Percentiles rank a stretch among this genome's conserved stretches.
phyloP scores from a whole-genome alignment of 768 basidiomycete species.

The Amanita phalloides region DNA sequence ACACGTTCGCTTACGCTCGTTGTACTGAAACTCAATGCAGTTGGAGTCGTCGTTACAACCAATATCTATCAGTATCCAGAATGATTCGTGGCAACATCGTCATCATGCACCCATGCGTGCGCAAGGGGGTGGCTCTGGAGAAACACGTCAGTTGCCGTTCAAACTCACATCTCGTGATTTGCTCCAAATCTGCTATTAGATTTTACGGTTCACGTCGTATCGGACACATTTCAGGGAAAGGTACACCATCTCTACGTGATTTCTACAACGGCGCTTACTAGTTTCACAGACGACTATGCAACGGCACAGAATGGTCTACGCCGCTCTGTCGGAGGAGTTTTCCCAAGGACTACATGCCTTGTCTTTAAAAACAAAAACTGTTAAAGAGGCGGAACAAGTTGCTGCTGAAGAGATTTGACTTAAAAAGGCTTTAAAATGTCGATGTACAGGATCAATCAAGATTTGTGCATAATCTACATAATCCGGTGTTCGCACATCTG shows the following conservation, averaged over 20 bases:
- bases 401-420: background rate
- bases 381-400: conserved; percentile 27
- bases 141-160: conserved; percentile 58
- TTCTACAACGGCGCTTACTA: conserved; percentile 7
- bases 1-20: conserved; percentile 10
- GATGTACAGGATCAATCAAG: background rate
- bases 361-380: conserved; percentile 64
- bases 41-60: conserved; percentile 53
- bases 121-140: conserved; percentile 54
- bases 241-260: conserved; percentile 24
- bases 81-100: conserved; percentile 80
- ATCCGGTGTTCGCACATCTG: background rate
- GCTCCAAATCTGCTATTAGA: conserved; percentile 30
- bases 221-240: conserved; percentile 65
- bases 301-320: conserved; percentile 73
- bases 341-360: conserved; percentile 65
- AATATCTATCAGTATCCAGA: conserved; percentile 51
- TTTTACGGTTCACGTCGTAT: conserved; percentile 67
- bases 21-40: conserved; percentile 25
- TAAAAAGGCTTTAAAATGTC: background rate
- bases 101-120: conserved; percentile 78
- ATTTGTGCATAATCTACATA: background rate
- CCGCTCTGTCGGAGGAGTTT: conserved; percentile 62
- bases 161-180: conserved; percentile 3
- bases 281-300: conserved; percentile 55